Percentiles rank a stretch among this genome's conserved stretches.
Evolutionary conservation across 345 rosid genomes (phyloP).

Genomic region (Rhodamnia argentea): DNA sequence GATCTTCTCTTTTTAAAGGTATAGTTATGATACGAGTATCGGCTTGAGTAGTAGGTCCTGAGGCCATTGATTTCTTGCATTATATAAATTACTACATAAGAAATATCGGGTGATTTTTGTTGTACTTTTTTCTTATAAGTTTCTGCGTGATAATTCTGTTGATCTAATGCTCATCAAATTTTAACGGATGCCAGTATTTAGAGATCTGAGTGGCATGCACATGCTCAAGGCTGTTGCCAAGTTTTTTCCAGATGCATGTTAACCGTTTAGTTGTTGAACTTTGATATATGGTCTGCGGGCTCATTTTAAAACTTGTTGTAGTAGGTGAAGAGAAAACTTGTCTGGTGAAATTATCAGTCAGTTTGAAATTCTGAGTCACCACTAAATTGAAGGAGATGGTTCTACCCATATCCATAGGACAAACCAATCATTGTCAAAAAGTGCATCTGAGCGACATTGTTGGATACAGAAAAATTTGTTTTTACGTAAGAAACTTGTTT

Average conservation of each 20-base stretch:
- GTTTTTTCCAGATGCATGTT: background rate
- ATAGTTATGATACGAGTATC: background rate
- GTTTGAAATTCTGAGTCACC: background rate
- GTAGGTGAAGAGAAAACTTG: background rate
- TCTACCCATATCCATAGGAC: background rate
- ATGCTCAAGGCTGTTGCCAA: background rate
- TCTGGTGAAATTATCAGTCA: background rate
- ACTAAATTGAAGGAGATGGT: background rate
- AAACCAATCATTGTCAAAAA: background rate
- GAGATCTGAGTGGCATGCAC: background rate
- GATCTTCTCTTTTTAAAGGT: constrained; percentile 81
- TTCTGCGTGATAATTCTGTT: no score
- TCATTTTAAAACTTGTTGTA: background rate
- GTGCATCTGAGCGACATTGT: background rate
- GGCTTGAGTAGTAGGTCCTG: background rate
- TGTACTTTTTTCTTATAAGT: background rate
- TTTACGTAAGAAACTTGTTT: background rate
- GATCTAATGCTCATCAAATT: background rate
- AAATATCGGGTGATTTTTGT: background rate
- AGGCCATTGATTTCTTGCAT: background rate
- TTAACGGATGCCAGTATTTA: background rate
- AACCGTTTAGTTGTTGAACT: background rate
- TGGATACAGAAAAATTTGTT: background rate
- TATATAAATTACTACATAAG: background rate
- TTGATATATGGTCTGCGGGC: background rate